Evolutionary conservation across 192 early-diverging fungal species (phyloP).

Genomic region (Physocladia obscura): DNA sequence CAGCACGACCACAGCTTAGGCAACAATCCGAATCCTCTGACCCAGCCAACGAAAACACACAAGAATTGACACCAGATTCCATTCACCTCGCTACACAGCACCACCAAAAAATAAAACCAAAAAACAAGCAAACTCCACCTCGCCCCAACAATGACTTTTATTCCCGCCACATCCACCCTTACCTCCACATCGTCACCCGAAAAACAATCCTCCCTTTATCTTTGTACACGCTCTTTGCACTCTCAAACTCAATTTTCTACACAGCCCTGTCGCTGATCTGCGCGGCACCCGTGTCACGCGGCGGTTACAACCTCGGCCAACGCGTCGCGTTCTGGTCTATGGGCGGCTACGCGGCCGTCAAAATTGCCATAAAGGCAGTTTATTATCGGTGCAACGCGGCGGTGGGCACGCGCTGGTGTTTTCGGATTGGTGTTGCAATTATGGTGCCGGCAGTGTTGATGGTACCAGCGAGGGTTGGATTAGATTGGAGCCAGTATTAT

Average conservation of each 20-base stretch:
- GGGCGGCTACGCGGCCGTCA: conserved; percentile 20
- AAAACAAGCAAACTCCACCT: no score
- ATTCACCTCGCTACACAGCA: no score
- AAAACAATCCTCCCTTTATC: conserved; percentile 30
- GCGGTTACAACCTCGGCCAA: conserved; percentile 34
- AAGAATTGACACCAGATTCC: no score
- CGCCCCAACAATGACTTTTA: no score
- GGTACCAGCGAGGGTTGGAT: conserved; percentile 18
- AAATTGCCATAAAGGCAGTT: conserved; percentile 37
- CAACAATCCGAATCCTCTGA: no score
- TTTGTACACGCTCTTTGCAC: conserved; percentile 32
- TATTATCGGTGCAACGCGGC: conserved; percentile 33
- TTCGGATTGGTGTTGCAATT: conserved; percentile 28
- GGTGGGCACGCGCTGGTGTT: conserved; percentile 35
- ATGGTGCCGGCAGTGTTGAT: conserved; percentile 36
- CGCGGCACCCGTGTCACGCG: conserved; percentile 18
- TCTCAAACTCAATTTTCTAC: conserved; percentile 35
- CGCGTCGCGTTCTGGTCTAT: conserved; percentile 31
- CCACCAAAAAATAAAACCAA: no score
- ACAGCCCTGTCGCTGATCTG: conserved; percentile 41
- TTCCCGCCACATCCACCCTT: conserved; percentile 16
- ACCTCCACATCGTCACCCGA: conserved; percentile 21
- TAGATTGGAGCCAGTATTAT: conserved; percentile 6
- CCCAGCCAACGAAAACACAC: no score
- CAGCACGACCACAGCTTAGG: no score